Conservation (phyloP, 2,329 filamentous ascomycete genomes). For the Diaporthe sp. region DNA sequence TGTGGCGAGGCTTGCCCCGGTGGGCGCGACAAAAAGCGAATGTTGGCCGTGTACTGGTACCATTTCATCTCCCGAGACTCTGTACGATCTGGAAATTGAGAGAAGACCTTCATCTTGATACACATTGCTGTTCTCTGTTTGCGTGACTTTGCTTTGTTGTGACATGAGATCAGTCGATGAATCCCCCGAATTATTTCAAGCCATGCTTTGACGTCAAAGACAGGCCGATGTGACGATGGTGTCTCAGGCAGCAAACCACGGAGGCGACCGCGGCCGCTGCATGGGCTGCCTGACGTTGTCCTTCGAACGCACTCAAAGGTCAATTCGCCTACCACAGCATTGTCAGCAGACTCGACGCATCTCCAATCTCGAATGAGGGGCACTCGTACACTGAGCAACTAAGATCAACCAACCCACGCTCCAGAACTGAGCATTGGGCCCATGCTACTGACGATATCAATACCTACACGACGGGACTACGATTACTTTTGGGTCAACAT, state of each 20-base stretch:
- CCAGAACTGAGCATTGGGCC: not conserved
- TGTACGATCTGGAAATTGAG: slow-evolving; percentile 24
- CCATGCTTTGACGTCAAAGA: not conserved
- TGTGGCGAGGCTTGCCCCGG: slow-evolving; percentile 9
- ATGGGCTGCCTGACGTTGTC: not conserved
- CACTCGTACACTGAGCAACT: not conserved
- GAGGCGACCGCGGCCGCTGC: not conserved
- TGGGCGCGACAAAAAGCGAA: slow-evolving; percentile 4
- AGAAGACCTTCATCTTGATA: not conserved
- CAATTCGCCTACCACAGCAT: no score
- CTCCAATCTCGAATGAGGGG: not conserved
- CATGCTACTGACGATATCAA: not conserved
- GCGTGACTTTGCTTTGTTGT: not conserved
- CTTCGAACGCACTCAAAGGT: not conserved
- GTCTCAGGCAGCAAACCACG: not conserved
- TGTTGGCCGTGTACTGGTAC: slow-evolving; percentile 25
- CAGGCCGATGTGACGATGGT: not conserved
- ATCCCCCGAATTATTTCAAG: not conserved
- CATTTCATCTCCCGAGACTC: not conserved
- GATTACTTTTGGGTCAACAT: not conserved
- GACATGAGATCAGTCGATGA: no score
- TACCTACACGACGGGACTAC: not conserved
- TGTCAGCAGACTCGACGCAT: not conserved
- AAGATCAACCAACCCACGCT: no score
- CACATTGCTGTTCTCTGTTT: not conserved